Evolutionary conservation across 345 rosid genomes (phyloP), one percentile per base, ranked within the genome.

Genomic region (Boechera divaricarpa): DNA sequence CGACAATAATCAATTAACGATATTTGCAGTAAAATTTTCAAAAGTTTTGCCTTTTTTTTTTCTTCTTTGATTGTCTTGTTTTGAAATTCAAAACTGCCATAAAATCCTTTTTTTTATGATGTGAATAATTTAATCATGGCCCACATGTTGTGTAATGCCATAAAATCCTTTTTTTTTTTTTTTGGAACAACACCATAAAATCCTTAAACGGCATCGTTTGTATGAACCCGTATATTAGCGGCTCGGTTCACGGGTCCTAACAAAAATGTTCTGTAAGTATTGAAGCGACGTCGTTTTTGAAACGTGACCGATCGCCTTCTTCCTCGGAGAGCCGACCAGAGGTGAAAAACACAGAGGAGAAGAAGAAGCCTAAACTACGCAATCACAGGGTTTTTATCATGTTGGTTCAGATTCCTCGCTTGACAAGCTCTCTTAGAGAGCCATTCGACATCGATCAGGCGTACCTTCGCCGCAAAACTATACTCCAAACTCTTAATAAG

Each of bases 361-460:
- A 7, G 65, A 35, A 66, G 77, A 35, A 59, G 47, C 80, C 16
- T 54, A 62, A 69, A 77, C 75, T 51, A 53, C 70, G 42, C 70
- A 33, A 52, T 4, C 8, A 53, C 35, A 69, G 61, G 26, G 54
- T 38, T 60, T 45, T 39, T 8, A n/a, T 39, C 52, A 94, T 94
- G 97, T 56, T 89, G 71, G 65, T 81, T 44, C 94, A 94, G 70
- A 87, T 89, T 35, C 98, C 97, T 80, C 97, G 97, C 71, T 73
- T 94, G 81, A 86, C 97, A 5, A 87, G 79, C 79, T 89, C 98
- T 70, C 88, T 90, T 9, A 82, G 98, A 82, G 92, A 85, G 2
- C 98, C 97, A 0, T 90, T 88, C 81, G 98, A 94, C 38, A 58
- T 86, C 81, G 98, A 92, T 47, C 86, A 87, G 67, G 97, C 98